phyloP scores from a whole-genome alignment of 2,329 filamentous ascomycete species.

The Zymoseptoria brevis region DNA sequence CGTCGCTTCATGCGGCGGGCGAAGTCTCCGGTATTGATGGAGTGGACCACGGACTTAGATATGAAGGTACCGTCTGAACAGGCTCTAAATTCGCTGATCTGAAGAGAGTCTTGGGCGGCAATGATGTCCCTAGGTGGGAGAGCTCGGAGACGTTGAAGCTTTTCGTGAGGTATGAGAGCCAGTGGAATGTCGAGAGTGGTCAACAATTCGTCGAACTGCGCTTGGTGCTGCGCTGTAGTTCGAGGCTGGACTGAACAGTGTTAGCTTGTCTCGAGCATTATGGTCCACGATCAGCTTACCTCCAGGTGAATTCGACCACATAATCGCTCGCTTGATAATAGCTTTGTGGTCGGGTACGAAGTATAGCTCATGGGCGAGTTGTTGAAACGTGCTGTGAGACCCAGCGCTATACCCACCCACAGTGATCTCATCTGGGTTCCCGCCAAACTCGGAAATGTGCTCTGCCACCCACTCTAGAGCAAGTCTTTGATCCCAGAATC shows the following conservation, averaged over 20 bases:
- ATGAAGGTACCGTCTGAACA: slow-evolving; percentile 45
- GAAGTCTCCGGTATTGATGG: slow-evolving; percentile 44
- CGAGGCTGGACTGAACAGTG: slow-evolving; percentile 42
- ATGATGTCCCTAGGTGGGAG: slow-evolving; percentile 36
- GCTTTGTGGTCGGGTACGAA: slow-evolving; percentile 37
- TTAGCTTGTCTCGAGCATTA: slow-evolving; percentile 40
- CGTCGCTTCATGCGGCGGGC: slow-evolving; percentile 38
- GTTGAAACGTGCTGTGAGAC: slow-evolving; percentile 49
- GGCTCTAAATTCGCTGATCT: slow-evolving; percentile 48
- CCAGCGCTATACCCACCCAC: slow-evolving; percentile 51
- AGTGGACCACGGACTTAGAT: slow-evolving; percentile 34
- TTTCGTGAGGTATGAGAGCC: slow-evolving; percentile 34
- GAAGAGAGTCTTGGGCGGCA: slow-evolving; percentile 35
- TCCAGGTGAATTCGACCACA: slow-evolving; percentile 49
- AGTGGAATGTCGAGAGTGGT: slow-evolving; percentile 37
- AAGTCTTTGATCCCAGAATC: slow-evolving; percentile 50
- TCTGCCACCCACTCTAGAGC: slow-evolving; percentile 49
- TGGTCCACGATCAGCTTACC: slow-evolving; percentile 38
- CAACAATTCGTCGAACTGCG: slow-evolving; percentile 47
- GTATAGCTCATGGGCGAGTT: slow-evolving; percentile 49
- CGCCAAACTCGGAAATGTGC: slow-evolving; percentile 44
- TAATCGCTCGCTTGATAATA: slow-evolving; percentile 45
- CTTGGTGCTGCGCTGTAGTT: slow-evolving; percentile 38
- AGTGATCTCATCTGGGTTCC: slow-evolving; percentile 44
- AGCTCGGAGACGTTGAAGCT: slow-evolving; percentile 39